These are phyloP conservation scores for Metschnikowia amazonensis DNA, from an alignment of 805 yeast species.

Conservation along the genomic window DNA sequence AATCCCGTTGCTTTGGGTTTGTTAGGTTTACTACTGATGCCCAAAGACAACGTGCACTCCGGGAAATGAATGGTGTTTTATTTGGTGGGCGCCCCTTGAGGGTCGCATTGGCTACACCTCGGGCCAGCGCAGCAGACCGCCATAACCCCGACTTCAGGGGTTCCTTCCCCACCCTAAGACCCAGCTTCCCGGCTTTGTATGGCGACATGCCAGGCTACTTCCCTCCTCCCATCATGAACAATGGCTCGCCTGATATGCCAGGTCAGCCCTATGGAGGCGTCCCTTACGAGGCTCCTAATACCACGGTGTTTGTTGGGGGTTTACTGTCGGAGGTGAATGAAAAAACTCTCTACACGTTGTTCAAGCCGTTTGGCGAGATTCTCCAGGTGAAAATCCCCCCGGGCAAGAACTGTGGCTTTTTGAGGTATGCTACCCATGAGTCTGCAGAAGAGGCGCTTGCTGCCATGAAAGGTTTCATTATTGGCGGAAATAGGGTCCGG, in stretches of 20 bases:
- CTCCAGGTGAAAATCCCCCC: constrained; percentile 70
- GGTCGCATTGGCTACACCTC: constrained; percentile 77
- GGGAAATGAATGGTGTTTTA: constrained; percentile 77
- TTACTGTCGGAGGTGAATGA: constrained; percentile 62
- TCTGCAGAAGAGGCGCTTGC: constrained; percentile 84
- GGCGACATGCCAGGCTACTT: constrained; percentile 6
- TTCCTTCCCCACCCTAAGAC: neutral
- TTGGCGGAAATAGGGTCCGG: constrained; percentile 78
- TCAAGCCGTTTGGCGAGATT: constrained; percentile 72
- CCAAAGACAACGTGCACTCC: constrained; percentile 64
- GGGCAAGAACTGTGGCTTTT: constrained; percentile 86
- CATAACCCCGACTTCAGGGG: neutral
- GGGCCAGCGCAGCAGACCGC: constrained; percentile 31
- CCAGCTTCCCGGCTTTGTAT: neutral
- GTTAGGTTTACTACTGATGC: constrained; percentile 69
- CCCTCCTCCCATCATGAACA: constrained; percentile 2
- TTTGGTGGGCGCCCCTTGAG: constrained; percentile 73
- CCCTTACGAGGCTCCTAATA: constrained; percentile 52
- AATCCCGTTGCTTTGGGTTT: constrained; percentile 77
- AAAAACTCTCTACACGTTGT: constrained; percentile 54
- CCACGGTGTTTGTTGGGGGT: constrained; percentile 79
- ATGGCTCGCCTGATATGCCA: neutral
- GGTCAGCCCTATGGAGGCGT: constrained; percentile 2
- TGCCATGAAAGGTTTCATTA: constrained; percentile 86
- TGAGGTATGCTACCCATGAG: constrained; percentile 70